phyloP scores from a whole-genome alignment of 2,329 filamentous ascomycete genomes.

The Trichoderma sp. region DNA sequence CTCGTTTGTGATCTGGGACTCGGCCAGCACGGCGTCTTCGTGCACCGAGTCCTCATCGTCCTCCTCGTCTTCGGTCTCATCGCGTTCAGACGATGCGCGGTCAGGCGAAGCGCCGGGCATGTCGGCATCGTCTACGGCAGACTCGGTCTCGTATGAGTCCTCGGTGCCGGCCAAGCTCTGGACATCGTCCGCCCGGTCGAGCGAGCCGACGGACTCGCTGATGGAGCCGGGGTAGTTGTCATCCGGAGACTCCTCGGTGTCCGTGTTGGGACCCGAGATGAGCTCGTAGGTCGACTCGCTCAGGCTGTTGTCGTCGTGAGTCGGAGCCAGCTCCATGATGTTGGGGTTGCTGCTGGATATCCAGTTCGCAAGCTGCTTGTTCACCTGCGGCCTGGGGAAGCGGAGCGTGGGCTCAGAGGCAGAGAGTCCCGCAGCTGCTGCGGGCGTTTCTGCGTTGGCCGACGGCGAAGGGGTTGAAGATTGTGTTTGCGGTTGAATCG shows the following conservation, averaged over 20 bases:
- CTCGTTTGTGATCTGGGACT: conserved; percentile 22
- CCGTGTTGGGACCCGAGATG: conserved; percentile 49
- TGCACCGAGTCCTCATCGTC: conserved; percentile 27
- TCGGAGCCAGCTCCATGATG: conserved; percentile 54
- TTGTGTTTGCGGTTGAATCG: neutral
- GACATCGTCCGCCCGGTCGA: conserved; percentile 55
- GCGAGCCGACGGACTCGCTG: conserved; percentile 53
- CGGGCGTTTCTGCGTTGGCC: conserved; percentile 17
- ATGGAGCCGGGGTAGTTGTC: conserved; percentile 51
- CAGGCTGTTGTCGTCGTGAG: conserved; percentile 54
- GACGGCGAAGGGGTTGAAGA: conserved; percentile 24
- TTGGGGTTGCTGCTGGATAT: conserved; percentile 59
- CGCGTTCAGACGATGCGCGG: conserved; percentile 9
- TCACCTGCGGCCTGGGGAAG: conserved; percentile 60
- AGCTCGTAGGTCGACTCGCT: conserved; percentile 61
- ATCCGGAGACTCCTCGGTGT: conserved; percentile 58
- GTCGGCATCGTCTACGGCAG: conserved; percentile 42
- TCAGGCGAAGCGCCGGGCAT: neutral
- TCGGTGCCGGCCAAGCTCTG: conserved; percentile 56
- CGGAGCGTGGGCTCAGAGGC: conserved; percentile 55
- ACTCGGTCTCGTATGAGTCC: conserved; percentile 50
- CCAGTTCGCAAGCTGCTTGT: conserved; percentile 60
- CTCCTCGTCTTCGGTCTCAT: conserved; percentile 27
- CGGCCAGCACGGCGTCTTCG: conserved; percentile 25
- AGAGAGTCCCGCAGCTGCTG: conserved; percentile 37